Percentiles rank a stretch among this genome's conserved stretches.
phyloP scores from a whole-genome alignment of 306 rosid species.

The Vigna radiata region DNA sequence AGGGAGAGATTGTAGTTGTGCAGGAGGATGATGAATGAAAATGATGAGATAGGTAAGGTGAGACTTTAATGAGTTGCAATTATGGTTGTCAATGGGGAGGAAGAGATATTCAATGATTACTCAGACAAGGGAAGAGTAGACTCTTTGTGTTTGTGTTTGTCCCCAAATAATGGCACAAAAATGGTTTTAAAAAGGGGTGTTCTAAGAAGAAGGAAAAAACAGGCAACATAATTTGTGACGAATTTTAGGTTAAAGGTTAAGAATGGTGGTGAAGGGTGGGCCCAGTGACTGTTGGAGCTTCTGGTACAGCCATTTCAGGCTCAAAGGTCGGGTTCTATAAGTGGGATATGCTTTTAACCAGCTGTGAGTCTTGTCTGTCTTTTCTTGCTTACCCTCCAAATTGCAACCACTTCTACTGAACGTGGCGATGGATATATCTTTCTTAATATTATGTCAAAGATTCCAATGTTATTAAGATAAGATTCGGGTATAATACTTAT shows the following conservation, averaged over 20 bases:
- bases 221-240: no score
- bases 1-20: background rate
- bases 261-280: background rate
- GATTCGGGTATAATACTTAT: no score
- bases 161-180: no score
- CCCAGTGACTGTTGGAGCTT: background rate
- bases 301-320: background rate
- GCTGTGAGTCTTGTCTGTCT: slow-evolving; percentile 35
- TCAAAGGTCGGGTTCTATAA: background rate
- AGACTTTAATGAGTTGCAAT: slow-evolving; percentile 29
- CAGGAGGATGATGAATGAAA: background rate
- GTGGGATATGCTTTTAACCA: slow-evolving; percentile 45
- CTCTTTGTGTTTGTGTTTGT: background rate
- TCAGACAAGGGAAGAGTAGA: background rate
- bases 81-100: background rate
- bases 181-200: background rate
- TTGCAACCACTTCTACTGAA: background rate
- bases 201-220: background rate
- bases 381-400: slow-evolving; percentile 8
- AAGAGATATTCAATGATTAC: slow-evolving; percentile 13
- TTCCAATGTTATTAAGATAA: no score
- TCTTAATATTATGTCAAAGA: no score
- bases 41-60: slow-evolving; percentile 28
- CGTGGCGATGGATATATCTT: no score
- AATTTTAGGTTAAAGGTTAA: no score